A percentile compares a stretch with the other conserved stretches of the same genome.
These are phyloP conservation scores for Metarhizium rileyi DNA, from an alignment of 2,329 filamentous ascomycete species.

Conservation along the genomic window DNA sequence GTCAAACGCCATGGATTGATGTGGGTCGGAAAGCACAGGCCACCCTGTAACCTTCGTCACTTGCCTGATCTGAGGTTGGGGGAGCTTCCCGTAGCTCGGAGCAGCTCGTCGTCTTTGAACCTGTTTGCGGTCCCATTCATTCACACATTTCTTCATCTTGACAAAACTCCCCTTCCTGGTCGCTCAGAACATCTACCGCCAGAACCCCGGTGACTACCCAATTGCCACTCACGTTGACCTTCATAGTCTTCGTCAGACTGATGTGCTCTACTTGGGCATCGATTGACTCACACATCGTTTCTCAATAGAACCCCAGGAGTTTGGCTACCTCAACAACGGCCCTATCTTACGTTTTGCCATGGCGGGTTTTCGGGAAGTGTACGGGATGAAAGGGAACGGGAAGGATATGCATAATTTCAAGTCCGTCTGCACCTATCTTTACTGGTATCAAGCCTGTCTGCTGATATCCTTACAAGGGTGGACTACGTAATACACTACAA, in stretches of 20 bases:
- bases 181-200: neutral
- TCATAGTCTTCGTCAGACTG: neutral
- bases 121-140: neutral
- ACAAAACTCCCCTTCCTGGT: neutral
- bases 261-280: neutral
- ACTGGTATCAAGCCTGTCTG: neutral
- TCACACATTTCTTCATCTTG: neutral
- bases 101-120: neutral
- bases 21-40: neutral
- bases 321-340: neutral
- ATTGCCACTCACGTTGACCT: neutral
- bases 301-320: neutral
- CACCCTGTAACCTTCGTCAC: neutral
- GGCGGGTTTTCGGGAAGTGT: conserved; percentile 23
- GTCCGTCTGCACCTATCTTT: conserved; percentile 15
- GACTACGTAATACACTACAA: conserved; percentile 83
- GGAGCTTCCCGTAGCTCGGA: conserved; percentile 4
- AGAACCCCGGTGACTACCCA: neutral
- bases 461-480: conserved; percentile 41
- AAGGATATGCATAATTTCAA: conserved; percentile 29
- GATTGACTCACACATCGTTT: neutral
- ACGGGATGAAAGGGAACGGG: conserved; percentile 19
- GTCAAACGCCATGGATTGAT: neutral
- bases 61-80: neutral
- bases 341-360: conserved; percentile 13